Conservation (phyloP, 1,284 basidiomycete species). For the Trametes versicolor region DNA sequence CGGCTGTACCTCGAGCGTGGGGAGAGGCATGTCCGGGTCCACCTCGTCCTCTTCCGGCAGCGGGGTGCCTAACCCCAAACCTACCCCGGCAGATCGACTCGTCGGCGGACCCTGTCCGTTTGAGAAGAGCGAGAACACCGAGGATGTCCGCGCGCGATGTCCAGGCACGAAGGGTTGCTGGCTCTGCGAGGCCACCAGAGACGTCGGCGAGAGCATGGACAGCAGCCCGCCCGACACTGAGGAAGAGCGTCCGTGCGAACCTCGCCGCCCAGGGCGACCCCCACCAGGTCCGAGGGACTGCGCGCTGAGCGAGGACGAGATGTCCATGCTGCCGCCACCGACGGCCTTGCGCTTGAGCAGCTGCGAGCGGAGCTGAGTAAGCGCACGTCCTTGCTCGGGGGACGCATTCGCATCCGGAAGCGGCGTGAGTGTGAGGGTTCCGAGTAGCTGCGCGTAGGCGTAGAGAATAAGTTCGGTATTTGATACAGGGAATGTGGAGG, state of each 20-base stretch:
- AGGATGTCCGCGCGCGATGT: slow-evolving; percentile 42
- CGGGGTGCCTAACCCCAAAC: slow-evolving; percentile 39
- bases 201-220: slow-evolving; percentile 54
- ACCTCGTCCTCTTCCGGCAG: slow-evolving; percentile 51
- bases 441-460: slow-evolving; percentile 87
- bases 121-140: slow-evolving; percentile 42
- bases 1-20: slow-evolving; percentile 84
- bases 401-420: slow-evolving; percentile 37
- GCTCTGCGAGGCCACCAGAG: slow-evolving; percentile 30
- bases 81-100: slow-evolving; percentile 30
- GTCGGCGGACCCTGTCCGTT: slow-evolving; percentile 30
- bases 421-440: slow-evolving; percentile 61
- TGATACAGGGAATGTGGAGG: slow-evolving; percentile 49
- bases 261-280: slow-evolving; percentile 43
- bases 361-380: slow-evolving; percentile 59
- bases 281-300: slow-evolving; percentile 38
- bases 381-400: slow-evolving; percentile 51
- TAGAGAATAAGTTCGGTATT: slow-evolving; percentile 81
- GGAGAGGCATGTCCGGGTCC: slow-evolving; percentile 75
- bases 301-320: slow-evolving; percentile 55
- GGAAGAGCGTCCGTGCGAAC: slow-evolving; percentile 57
- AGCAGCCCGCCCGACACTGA: slow-evolving; percentile 67
- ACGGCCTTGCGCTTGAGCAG: slow-evolving; percentile 61
- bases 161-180: slow-evolving; percentile 37
- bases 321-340: slow-evolving; percentile 84